Base-by-base conservation (phyloP, 2,329 filamentous ascomycete species). In the Cyphellophora europaea region DNA sequence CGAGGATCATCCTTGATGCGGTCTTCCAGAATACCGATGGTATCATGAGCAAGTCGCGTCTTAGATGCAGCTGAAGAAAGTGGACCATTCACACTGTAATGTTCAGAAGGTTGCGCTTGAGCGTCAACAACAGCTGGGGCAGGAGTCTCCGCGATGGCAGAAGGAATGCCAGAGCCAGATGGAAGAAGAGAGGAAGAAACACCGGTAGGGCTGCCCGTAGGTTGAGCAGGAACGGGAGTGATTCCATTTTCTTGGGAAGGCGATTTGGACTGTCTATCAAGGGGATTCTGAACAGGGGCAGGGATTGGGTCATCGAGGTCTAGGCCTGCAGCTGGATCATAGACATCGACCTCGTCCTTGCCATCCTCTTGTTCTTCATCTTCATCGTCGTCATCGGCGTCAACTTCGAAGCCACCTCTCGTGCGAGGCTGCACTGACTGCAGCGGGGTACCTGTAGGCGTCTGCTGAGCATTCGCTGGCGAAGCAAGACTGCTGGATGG, bases 1-100 rank as follows among this genome's bases (percentile, higher is more conserved):
- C 86, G 82, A 11, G 89, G 84, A 54, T 98, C 91, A 53, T 95
- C 84, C 55, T 82, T 80, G 57, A 96, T 82, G 53, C 89, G 79
- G 57, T 91, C 84, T 65, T 98, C 89, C 53, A 96, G 70, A 40
- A 88, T 74, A 38, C 81, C 78, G 49, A 89, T 71, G 45, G 74
- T 74, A 61, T 93, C 82, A 61, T 80, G 74, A 37, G 81, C 76
- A 44, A 81, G 63, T 43, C 77, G 72, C 48, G 71, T 65, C 53
- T 60, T 65, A 41, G 61, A 55, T 42, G 52, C 54, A 40, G 53
- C 36, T 43, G 44, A 38, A 41, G 36, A 36, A 52, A 48, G 42
- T 40, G 45, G 31, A 43, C 45, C 44, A 38, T 47, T 47, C 42
- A 47, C 41, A 44, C 38, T 34, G 8, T 13, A 12, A 36, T 41